Evolutionary conservation across 345 rosid species (phyloP), one percentile per base, ranked within the genome.

Genomic region (Populus alba): DNA sequence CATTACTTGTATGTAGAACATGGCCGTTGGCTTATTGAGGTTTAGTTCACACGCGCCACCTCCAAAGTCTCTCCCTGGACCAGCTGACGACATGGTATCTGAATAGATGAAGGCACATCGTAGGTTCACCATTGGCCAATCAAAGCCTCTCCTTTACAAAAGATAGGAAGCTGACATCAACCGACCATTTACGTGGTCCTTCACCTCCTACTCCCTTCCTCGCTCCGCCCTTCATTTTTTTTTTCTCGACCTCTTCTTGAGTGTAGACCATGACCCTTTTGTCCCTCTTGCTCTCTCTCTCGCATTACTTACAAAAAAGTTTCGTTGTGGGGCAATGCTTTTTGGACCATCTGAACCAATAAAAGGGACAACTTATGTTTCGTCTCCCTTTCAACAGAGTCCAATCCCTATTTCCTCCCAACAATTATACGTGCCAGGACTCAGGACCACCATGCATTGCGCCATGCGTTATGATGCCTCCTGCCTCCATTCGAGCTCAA

Each of bases 401-500:
- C 61, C 57, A 18, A 35, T 25, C 74, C 74, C 22, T 61, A 37
- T 35, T 20, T 25, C 10, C 76, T 62, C 33, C 71, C 15, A 70
- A 51, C 70, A 70, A 73, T 80, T 53, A 66, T 74, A 66, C 10
- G 39, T 41, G 72, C 41, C 62, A 55, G 45, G 29, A 35, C 45
- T 31, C 2, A 76, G 86, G 86, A 83, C 84, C 85, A 80, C 82
- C 72, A 10, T 69, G 7, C 83, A 51, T 70, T 35, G 8, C 43
- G 8, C 43, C 86, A 85, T 82, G 83, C 85, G 81, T 35, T 74
- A 79, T 81, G 35, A 85, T 82, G 61, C 62, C 77, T 79, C 85
- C 79, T 85, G 83, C 79, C 38, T 15, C 45, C 61, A 31, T 6
- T 41, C n/a, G 23, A 17, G 41, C 31, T 71, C 71, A 13, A 1